phyloP scores from a whole-genome alignment of 169 alveolate genomes.

The Cryptosporidium tyzzeri region DNA sequence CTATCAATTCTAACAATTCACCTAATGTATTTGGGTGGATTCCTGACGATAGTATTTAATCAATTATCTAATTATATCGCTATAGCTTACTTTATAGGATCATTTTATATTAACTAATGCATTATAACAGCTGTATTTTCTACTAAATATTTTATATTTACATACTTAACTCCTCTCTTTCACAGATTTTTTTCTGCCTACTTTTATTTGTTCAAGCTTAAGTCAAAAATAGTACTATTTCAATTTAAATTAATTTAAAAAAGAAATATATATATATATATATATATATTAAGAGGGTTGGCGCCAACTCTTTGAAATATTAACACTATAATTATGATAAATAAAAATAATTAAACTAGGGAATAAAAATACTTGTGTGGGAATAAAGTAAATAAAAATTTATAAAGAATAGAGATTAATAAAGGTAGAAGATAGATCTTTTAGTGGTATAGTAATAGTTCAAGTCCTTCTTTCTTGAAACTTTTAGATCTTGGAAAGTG shows the following conservation, averaged over 20 bases:
- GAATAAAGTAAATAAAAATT: background rate
- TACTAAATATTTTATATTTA: background rate
- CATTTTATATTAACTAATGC: background rate
- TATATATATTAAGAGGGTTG: background rate
- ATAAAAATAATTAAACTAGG: background rate
- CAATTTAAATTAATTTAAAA: too few species aligned
- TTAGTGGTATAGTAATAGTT: background rate
- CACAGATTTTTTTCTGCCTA: background rate
- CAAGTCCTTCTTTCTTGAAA: background rate
- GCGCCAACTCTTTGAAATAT: background rate
- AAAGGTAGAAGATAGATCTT: background rate
- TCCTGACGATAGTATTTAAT: constrained; percentile 55
- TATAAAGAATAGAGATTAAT: background rate
- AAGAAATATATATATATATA: too few species aligned
- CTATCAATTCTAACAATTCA: background rate
- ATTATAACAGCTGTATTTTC: background rate
- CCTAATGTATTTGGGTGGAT: constrained; percentile 71
- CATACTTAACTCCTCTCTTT: background rate
- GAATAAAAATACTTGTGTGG: constrained; percentile 10
- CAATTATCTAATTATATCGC: background rate
- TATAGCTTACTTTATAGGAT: background rate
- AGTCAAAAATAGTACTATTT: too few species aligned
- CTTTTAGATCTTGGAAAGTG: background rate
- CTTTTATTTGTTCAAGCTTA: background rate
- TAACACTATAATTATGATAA: too few species aligned